Conservation (phyloP, 352 stramenopile genomes). For the Pythium vanterpoolii region DNA sequence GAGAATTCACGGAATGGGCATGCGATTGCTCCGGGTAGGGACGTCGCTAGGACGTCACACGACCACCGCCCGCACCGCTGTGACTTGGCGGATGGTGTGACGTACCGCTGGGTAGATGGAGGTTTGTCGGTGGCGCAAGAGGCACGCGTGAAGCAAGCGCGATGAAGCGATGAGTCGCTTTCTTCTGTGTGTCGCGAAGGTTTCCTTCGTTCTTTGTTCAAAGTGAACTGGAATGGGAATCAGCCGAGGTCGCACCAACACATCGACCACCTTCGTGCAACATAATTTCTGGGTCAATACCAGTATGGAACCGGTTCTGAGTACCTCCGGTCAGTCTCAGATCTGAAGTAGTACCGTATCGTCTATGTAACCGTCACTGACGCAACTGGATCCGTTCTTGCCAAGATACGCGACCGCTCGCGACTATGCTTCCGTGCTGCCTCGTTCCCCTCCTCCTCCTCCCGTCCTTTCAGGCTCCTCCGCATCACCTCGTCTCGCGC, state of each 20-base stretch:
- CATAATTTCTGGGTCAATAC: background rate
- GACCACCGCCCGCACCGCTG: background rate
- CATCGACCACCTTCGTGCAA: conserved; percentile 20
- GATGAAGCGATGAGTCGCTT: background rate
- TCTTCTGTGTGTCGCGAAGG: background rate
- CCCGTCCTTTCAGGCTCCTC: background rate
- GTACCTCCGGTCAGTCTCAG: background rate
- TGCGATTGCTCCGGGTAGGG: background rate
- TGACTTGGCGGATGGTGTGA: background rate
- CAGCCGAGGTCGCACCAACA: conserved; percentile 5
- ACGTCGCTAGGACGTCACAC: background rate
- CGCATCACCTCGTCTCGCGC: background rate
- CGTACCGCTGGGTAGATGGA: background rate
- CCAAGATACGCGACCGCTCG: conserved; percentile 1
- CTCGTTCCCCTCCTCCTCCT: background rate
- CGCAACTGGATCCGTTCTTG: background rate
- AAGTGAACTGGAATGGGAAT: conserved; percentile 2
- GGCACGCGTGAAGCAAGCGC: background rate
- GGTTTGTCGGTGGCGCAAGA: background rate
- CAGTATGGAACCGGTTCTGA: conserved; percentile 13
- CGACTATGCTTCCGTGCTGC: background rate
- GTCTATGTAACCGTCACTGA: no score
- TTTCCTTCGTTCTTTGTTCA: conserved; percentile 5
- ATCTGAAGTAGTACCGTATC: no score
- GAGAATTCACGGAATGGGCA: background rate